A percentile compares a stretch with the other conserved stretches of the same genome.
Evolutionary conservation across 805 yeast genomes (phyloP).

Genomic region (Lachancea meyersii): DNA sequence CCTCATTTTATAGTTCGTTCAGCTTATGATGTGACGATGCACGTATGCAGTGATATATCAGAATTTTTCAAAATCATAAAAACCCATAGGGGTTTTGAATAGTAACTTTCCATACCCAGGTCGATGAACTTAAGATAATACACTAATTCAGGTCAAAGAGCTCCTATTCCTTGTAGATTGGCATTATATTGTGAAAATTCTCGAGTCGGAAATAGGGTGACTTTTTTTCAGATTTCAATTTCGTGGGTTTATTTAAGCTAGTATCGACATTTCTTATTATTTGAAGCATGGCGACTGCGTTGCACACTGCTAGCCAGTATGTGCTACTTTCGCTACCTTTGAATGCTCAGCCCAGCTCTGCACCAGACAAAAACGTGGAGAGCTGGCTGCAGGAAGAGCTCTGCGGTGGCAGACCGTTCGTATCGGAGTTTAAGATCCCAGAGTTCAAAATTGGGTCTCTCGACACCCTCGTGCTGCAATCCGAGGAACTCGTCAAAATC

Average conservation of each 20-base stretch:
- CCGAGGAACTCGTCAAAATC: conserved; percentile 79
- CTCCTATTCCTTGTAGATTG: too few relatives aligned
- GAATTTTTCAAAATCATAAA: background rate
- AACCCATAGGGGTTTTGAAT: conserved; percentile 2
- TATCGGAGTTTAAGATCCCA: conserved; percentile 60
- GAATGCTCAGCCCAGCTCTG: conserved; percentile 48
- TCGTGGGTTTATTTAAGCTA: background rate
- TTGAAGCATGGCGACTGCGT: conserved; percentile 23
- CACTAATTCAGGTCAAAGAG: too few relatives aligned
- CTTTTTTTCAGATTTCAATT: background rate
- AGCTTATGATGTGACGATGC: too few relatives aligned
- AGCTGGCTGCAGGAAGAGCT: conserved; percentile 52
- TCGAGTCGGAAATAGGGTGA: too few relatives aligned
- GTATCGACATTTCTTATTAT: too few relatives aligned
- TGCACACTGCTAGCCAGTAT: conserved; percentile 32
- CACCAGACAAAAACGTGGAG: conserved; percentile 35
- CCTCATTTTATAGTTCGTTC: too few relatives aligned
- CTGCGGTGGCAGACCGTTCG: conserved; percentile 52
- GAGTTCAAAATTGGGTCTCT: conserved; percentile 90
- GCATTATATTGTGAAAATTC: too few relatives aligned
- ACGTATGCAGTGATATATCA: background rate
- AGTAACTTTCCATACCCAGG: too few relatives aligned
- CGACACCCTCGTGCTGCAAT: conserved; percentile 82
- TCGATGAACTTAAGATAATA: too few relatives aligned
- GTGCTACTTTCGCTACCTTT: conserved; percentile 51